phyloP scores from a whole-genome alignment of 23 red algal species.

The Rhodosorus marinus region DNA sequence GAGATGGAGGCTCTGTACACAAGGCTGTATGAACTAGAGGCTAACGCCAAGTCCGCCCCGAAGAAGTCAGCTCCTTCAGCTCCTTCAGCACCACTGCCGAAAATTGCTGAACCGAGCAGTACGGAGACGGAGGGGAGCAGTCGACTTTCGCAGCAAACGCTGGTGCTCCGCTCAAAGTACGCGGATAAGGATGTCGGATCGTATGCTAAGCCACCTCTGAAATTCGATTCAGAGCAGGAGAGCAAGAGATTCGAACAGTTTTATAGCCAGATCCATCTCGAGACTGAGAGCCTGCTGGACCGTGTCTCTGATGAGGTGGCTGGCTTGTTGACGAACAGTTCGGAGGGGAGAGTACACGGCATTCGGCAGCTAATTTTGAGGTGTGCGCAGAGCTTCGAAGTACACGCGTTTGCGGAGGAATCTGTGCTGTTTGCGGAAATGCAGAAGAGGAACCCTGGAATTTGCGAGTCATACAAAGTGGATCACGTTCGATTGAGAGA shows the following conservation, averaged over 20 bases:
- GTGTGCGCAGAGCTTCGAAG: neutral
- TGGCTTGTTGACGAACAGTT: no score
- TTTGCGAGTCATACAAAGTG: slow-evolving; percentile 6
- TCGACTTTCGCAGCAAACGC: no score
- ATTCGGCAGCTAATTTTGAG: neutral
- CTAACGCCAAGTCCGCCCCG: no score
- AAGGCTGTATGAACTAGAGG: slow-evolving; percentile 54
- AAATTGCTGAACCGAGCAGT: neutral
- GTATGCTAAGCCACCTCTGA: neutral
- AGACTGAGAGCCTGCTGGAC: neutral
- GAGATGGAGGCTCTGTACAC: slow-evolving; percentile 33
- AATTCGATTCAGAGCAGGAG: no score
- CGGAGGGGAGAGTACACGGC: no score
- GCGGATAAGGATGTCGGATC: no score
- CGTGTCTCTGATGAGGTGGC: neutral
- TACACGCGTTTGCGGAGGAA: neutral
- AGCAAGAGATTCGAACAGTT: neutral
- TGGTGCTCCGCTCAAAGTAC: neutral
- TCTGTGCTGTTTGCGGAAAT: slow-evolving; percentile 11
- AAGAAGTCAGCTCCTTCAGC: no score
- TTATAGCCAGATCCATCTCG: neutral
- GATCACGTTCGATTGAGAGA: no score
- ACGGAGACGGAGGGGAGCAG: no score
- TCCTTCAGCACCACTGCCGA: no score
- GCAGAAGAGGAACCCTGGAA: neutral